Evolutionary conservation across 805 yeast species (phyloP).

Genomic region (Ogataea pilisensis): DNA sequence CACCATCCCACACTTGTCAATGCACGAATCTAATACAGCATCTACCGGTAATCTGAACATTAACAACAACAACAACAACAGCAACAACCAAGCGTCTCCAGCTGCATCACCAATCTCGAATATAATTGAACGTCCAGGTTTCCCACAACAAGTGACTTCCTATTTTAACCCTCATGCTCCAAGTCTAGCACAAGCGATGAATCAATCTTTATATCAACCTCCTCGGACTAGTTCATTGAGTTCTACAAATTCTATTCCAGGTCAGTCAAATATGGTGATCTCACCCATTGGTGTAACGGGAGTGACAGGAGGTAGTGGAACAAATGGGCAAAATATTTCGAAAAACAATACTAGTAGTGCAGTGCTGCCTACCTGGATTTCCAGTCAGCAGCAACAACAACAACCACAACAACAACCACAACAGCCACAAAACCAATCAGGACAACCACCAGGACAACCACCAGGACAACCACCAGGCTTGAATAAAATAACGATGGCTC

Average conservation of each 20-base stretch:
- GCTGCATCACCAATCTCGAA: background rate
- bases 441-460: background rate
- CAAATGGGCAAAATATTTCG: no score
- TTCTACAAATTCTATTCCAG: conserved; percentile 6
- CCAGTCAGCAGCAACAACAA: background rate
- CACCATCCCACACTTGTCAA: conserved; percentile 8
- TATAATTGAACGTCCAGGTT: conserved; percentile 2
- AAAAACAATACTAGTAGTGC: no score
- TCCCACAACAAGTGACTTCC: conserved; percentile 6
- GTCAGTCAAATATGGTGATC: background rate
- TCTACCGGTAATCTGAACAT: background rate
- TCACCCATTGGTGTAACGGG: background rate
- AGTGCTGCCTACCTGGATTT: background rate
- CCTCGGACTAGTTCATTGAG: conserved; percentile 13
- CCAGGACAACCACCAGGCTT: background rate
- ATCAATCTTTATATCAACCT: conserved; percentile 4
- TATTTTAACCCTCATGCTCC: conserved; percentile 7
- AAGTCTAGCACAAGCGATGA: background rate
- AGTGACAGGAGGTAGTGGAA: no score
- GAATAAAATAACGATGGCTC: background rate
- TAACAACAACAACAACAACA: background rate
- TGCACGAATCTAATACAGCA: conserved; percentile 3
- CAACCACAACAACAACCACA: background rate
- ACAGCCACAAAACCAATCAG: background rate
- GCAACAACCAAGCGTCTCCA: background rate